Evolutionary conservation across 768 basidiomycete genomes (phyloP), one percentile per base, ranked within the genome.

Genomic region (Suillus subluteus): DNA sequence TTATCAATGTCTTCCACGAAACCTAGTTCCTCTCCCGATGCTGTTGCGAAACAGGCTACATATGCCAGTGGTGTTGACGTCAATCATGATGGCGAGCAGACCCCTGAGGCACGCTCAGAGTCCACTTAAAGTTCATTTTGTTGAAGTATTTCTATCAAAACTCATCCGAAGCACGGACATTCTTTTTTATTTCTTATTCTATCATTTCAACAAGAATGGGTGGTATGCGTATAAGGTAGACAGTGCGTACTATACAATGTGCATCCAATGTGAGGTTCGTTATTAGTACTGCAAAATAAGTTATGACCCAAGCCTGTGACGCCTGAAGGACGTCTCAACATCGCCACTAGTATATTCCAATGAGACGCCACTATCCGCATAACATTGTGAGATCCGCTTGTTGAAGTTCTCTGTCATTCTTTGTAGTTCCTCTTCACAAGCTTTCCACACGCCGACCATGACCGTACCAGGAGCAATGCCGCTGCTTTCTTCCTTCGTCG

Each of bases 381-480:
- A 98, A 73, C 94, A 94, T 73, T 91, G 88, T 13, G 83, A 79
- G 68, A 98, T 91, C 67, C 90, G 81, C 67, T 83, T 87, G 59
- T 75, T 76, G 78, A 92, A 95, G 55, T 86, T 77, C 68, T 90
- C 87, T 9, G 91, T 92, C 69, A 95, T 84, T 67, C 86, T 84
- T 67, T 91, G 76, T 66, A 98, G 74, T 72, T 96, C 94, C 63
- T 91, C 90, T 76, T 96, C 94, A 76, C 94, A 94, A 43, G 94
- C 90, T 73, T 87, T 92, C 96, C 96, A 98, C 3, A 97, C 95
- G 5, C 88, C 90, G 32, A 88, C 86, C 79, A 96, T 80, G 48
- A 94, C 88, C 40, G 86, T 89, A 4, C 87, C 87, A 35, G 87
- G 80, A 3, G 84, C 78, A 66, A 87, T 86, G 67, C 80, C 81